Conservation (phyloP, 495 filamentous ascomycete species). For the Xylaria bambusicola region DNA sequence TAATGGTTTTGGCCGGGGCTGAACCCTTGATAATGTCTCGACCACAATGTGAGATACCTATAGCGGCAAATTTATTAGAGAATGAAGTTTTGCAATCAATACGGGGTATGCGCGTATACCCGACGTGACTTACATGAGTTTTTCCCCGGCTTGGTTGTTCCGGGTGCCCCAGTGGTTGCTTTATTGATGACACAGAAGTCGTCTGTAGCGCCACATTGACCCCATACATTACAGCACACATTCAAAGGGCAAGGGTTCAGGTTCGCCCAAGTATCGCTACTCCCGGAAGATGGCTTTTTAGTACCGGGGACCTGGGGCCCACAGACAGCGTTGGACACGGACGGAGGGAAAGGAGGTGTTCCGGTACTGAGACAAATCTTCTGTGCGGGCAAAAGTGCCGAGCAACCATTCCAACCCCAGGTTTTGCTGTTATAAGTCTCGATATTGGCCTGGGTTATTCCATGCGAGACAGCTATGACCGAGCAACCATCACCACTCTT, state of each 20-base stretch:
- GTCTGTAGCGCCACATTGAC: slow-evolving; percentile 44
- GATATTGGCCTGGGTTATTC: slow-evolving; percentile 38
- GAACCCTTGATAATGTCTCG: slow-evolving; percentile 31
- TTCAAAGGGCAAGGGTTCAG: slow-evolving; percentile 44
- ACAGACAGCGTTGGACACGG: background rate
- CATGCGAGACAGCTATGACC: slow-evolving; percentile 28
- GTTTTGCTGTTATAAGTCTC: slow-evolving; percentile 46
- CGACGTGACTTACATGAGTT: no score
- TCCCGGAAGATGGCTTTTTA: slow-evolving; percentile 2
- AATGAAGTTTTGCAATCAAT: no score
- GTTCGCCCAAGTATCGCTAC: slow-evolving; percentile 15
- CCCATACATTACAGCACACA: slow-evolving; percentile 41
- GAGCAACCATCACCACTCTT: no score
- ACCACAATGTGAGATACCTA: slow-evolving; percentile 45
- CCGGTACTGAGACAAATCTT: slow-evolving; percentile 54
- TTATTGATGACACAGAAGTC: slow-evolving; percentile 41
- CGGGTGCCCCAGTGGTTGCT: slow-evolving; percentile 33
- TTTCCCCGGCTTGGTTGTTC: slow-evolving; percentile 25
- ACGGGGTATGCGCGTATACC: no score
- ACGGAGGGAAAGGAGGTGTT: slow-evolving; percentile 30
- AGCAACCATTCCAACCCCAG: slow-evolving; percentile 55
- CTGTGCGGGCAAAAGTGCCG: slow-evolving; percentile 23
- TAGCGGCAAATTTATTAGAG: no score
- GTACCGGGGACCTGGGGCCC: slow-evolving; percentile 14
- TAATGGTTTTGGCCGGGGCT: slow-evolving; percentile 7